Conservation (phyloP, 306 rosid genomes). For the Aeschynomene evenia region DNA sequence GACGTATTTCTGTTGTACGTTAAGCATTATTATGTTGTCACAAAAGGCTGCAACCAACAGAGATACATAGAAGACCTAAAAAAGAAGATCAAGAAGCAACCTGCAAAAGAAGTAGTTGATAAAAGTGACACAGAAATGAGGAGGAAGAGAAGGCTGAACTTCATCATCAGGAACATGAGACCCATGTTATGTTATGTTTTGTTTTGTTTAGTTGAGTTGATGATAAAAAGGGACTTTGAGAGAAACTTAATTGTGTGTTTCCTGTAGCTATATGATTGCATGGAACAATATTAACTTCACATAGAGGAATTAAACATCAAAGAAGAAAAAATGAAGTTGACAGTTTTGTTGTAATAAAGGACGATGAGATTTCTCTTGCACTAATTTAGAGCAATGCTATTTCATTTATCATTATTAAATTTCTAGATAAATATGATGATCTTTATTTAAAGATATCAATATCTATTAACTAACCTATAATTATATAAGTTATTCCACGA, state of each 20-base stretch:
- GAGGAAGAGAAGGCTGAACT: conserved; percentile 50
- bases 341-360: conserved; percentile 25
- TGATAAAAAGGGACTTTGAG: conserved; percentile 19
- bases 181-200: conserved; percentile 38
- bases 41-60: conserved; percentile 43
- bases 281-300: conserved; percentile 14
- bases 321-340: conserved; percentile 41
- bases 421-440: too few relatives aligned
- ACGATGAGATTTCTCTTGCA: too few relatives aligned
- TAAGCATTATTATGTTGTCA: too few relatives aligned
- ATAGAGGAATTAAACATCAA: conserved; percentile 30
- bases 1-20: too few relatives aligned
- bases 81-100: too few relatives aligned
- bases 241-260: conserved; percentile 40
- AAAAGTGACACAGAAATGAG: conserved; percentile 56
- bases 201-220: conserved; percentile 30
- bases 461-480: too few relatives aligned
- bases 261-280: conserved; percentile 39
- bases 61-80: conserved; percentile 37
- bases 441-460: too few relatives aligned
- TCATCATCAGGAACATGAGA: conserved; percentile 55
- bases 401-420: too few relatives aligned
- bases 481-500: too few relatives aligned
- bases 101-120: conserved; percentile 66
- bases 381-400: too few relatives aligned